Evolutionary conservation across 352 stramenopile species (phyloP).

Genomic region (Pythium vanterpoolii): DNA sequence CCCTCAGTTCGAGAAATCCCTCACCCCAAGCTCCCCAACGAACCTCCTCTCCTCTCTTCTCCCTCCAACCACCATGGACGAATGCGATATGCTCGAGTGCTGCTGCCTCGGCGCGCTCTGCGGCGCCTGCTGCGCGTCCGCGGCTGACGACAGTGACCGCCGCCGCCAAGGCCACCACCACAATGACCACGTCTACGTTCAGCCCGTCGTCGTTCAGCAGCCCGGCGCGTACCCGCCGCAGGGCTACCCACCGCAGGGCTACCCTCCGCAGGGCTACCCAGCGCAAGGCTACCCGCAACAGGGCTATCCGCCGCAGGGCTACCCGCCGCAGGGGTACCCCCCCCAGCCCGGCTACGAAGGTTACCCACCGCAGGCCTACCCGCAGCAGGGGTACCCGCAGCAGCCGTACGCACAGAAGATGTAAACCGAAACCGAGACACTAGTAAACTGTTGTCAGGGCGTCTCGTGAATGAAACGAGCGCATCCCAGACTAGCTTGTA

Average conservation of each 20-base stretch:
- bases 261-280: slow-evolving; percentile 40
- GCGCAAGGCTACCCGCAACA: slow-evolving; percentile 37
- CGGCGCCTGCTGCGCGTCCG: slow-evolving; percentile 65
- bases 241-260: slow-evolving; percentile 36
- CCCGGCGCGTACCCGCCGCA: slow-evolving; percentile 37
- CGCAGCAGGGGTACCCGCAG: slow-evolving; percentile 30
- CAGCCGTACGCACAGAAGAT: slow-evolving; percentile 26
- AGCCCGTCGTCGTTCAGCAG: slow-evolving; percentile 58
- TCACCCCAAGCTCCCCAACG: not conserved
- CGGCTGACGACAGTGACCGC: slow-evolving; percentile 30
- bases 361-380: slow-evolving; percentile 55
- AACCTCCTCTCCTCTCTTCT: not conserved
- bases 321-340: slow-evolving; percentile 14
- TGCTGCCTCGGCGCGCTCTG: slow-evolving; percentile 73
- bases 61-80: slow-evolving; percentile 37
- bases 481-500: not conserved
- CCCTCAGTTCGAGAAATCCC: slow-evolving; percentile 5
- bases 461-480: not conserved
- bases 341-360: slow-evolving; percentile 17
- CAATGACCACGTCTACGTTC: slow-evolving; percentile 62
- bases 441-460: not conserved
- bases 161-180: slow-evolving; percentile 30
- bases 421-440: slow-evolving; percentile 11
- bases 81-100: slow-evolving; percentile 80
- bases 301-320: slow-evolving; percentile 24